Percentiles rank a stretch among this genome's conserved stretches.
These are phyloP conservation scores for Starmerella sp. DNA, from an alignment of 805 yeast species.

Conservation along the genomic window DNA sequence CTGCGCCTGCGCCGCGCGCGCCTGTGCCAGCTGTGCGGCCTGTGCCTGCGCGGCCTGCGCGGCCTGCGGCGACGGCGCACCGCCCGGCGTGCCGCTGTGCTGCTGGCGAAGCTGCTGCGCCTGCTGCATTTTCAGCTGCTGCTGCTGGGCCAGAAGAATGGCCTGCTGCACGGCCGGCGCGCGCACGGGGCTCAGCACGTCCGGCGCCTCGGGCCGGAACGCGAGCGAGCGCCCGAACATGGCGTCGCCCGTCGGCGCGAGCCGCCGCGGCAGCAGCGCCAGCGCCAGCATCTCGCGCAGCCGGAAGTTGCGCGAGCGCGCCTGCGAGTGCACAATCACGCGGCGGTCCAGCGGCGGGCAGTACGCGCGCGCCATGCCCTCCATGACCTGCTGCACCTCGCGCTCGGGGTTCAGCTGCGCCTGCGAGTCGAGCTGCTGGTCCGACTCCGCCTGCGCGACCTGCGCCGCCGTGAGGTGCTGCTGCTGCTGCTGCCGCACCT, in stretches of 20 bases:
- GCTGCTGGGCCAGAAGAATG: constrained; percentile 18
- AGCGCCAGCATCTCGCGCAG: constrained; percentile 92
- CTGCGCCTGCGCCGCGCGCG: too few relatives aligned
- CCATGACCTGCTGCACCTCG: constrained; percentile 82
- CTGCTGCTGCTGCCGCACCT: constrained; percentile 45
- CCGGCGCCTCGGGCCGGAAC: constrained; percentile 59
- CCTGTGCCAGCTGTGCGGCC: too few relatives aligned
- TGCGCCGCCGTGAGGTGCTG: constrained; percentile 14
- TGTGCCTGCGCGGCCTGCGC: not conserved
- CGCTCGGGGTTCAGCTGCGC: constrained; percentile 29
- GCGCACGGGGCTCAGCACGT: constrained; percentile 34
- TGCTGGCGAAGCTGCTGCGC: constrained; percentile 14
- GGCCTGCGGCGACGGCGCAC: not conserved
- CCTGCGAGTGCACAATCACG: constrained; percentile 55
- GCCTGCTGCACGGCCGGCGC: constrained; percentile 29
- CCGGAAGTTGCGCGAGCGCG: constrained; percentile 63
- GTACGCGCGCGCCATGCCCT: constrained; percentile 57
- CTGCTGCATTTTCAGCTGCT: constrained; percentile 13
- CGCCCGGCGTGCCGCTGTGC: not conserved
- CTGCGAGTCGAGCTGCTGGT: constrained; percentile 18
- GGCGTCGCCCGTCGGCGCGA: constrained; percentile 39
- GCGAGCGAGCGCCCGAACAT: constrained; percentile 70
- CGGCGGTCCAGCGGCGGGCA: constrained; percentile 61
- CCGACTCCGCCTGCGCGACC: constrained; percentile 16
- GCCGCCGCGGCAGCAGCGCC: constrained; percentile 43